A percentile compares a stretch with the other conserved stretches of the same genome.
These are phyloP conservation scores for Metschnikowia gruessii DNA, from an alignment of 805 yeast genomes.

Conservation along the genomic window DNA sequence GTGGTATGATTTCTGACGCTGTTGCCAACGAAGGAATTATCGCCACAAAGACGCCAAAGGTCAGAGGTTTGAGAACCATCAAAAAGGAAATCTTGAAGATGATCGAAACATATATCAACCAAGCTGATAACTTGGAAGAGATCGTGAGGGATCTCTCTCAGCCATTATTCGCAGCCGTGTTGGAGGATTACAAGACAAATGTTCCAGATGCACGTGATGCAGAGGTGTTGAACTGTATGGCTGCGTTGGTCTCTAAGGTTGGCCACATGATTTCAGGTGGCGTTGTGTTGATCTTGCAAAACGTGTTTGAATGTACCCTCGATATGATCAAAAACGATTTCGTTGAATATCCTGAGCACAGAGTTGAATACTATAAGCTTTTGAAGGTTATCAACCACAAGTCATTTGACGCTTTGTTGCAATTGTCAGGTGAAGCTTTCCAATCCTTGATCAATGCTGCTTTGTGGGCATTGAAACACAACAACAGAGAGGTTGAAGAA, in stretches of 20 bases:
- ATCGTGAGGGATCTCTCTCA: constrained; percentile 79
- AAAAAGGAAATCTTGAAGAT: constrained; percentile 90
- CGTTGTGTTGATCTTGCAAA: constrained; percentile 80
- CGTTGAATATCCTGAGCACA: constrained; percentile 95
- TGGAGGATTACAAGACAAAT: constrained; percentile 83
- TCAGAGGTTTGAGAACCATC: constrained; percentile 91
- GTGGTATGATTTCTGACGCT: constrained; percentile 75
- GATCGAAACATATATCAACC: constrained; percentile 82
- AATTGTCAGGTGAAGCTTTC: constrained; percentile 89
- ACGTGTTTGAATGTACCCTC: constrained; percentile 90
- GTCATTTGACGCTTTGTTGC: constrained; percentile 80
- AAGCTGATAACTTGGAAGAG: constrained; percentile 82
- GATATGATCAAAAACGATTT: constrained; percentile 95
- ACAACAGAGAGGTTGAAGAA: constrained; percentile 94
- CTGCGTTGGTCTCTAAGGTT: constrained; percentile 82
- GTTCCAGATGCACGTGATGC: constrained; percentile 98
- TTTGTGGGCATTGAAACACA: constrained; percentile 97
- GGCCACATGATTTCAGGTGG: constrained; percentile 88
- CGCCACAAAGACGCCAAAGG: constrained; percentile 93
- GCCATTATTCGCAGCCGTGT: constrained; percentile 77
- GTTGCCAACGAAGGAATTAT: constrained; percentile 79
- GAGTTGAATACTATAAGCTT: constrained; percentile 91
- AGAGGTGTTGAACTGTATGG: constrained; percentile 92
- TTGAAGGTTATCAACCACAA: constrained; percentile 82
- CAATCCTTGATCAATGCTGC: constrained; percentile 89